Conservation (phyloP, 1,139 yeast genomes). For the Hansenula anomala region DNA sequence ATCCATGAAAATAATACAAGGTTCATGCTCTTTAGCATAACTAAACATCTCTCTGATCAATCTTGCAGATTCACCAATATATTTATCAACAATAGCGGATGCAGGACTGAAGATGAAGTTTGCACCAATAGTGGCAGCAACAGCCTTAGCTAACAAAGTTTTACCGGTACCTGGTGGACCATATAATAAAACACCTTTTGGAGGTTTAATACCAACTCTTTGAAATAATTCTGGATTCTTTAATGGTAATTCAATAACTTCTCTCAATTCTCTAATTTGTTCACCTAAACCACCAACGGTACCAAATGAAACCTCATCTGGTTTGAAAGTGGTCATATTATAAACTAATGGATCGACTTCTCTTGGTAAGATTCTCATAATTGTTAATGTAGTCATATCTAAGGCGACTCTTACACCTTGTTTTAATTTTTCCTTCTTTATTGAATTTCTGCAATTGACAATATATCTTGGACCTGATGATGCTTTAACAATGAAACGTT, state of each 20-base stretch:
- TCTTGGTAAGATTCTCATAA: conserved; percentile 95
- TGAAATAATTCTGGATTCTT: conserved; percentile 95
- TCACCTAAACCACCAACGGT: conserved; percentile 97
- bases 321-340: conserved; percentile 97
- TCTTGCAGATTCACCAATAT: conserved; percentile 97
- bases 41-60: conserved; percentile 98
- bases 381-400: conserved; percentile 96
- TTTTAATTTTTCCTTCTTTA: conserved; percentile 75
- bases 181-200: conserved; percentile 93
- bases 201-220: conserved; percentile 96
- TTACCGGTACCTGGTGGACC: conserved; percentile 99
- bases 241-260: conserved; percentile 94
- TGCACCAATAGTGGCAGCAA: conserved; percentile 98
- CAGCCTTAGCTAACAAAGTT: conserved; percentile 93
- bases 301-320: conserved; percentile 91
- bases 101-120: conserved; percentile 98
- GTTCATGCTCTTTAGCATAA: conserved; percentile 97
- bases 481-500: conserved; percentile 93
- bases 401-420: conserved; percentile 96
- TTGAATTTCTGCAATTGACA: conserved; percentile 94
- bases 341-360: conserved; percentile 98
- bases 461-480: conserved; percentile 97
- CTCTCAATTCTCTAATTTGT: conserved; percentile 94
- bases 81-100: conserved; percentile 96
- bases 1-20: conserved; percentile 98